Evolutionary conservation across 345 rosid genomes (phyloP).

Genomic region (Gynandropsis gynandra): DNA sequence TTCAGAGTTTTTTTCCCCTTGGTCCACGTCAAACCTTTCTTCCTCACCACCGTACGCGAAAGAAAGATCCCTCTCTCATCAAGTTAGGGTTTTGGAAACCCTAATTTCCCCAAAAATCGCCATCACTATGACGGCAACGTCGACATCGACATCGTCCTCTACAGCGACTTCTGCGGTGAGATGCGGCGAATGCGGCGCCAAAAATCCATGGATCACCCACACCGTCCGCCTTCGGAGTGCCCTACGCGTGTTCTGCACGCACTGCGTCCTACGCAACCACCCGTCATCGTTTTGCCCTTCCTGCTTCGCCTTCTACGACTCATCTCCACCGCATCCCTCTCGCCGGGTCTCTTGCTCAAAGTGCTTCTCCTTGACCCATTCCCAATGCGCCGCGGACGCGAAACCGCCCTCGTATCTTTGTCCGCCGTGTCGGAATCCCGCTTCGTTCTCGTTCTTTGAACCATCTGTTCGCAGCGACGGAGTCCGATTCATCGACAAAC

Average conservation of each 20-base stretch:
- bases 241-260: conserved; percentile 58
- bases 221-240: conserved; percentile 43
- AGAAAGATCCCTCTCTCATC: no score
- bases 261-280: conserved; percentile 64
- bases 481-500: conserved; percentile 26
- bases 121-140: not conserved
- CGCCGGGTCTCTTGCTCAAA: conserved; percentile 49
- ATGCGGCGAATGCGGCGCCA: conserved; percentile 47
- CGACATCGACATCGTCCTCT: conserved; percentile 15
- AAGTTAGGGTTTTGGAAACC: no score
- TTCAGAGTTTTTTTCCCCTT: no score
- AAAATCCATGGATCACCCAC: conserved; percentile 36
- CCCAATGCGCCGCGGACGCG: conserved; percentile 42
- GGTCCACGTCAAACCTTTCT: no score
- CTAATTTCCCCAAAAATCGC: no score
- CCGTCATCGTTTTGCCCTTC: conserved; percentile 58
- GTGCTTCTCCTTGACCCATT: conserved; percentile 55
- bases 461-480: conserved; percentile 4
- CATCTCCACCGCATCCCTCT: conserved; percentile 40
- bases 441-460: conserved; percentile 35
- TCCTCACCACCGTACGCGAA: no score
- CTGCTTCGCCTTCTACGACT: conserved; percentile 56
- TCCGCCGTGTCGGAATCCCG: conserved; percentile 46
- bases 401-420: conserved; percentile 35
- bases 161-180: not conserved